Base-by-base conservation (phyloP, 2,329 filamentous ascomycete species). In the Furcasterigmium furcatum region DNA sequence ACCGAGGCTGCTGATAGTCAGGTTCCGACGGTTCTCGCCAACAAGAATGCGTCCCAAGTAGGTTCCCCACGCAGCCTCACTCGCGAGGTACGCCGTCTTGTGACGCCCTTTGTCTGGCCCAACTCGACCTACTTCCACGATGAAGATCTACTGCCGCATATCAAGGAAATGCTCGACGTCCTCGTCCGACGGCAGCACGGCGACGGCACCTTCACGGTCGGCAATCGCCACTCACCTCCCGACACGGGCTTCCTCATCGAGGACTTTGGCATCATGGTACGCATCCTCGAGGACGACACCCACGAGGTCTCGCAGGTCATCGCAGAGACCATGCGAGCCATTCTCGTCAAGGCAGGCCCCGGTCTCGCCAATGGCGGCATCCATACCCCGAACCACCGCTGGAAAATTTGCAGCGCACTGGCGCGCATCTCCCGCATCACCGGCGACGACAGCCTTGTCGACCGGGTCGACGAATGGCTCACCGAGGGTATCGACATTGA, bases 211-310 rank as follows among this genome's bases (percentile, higher is more conserved):
- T 54, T 45, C 44, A 49, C 19, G 18, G 47, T 52, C 24, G 52
- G 52, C 43, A 54, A 54, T 30, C 44, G 47, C 45, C 52, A 54
- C 45, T 54, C 52, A 4, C 52, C 52, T 3, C 52, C 52, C 7
- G 52, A 54, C 36, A 54, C 52, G 14, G 52, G 52, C 44, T 54
- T 54, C 41, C 47, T 54, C 27, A 47, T 54, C 19, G 52, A 54
- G 43, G 52, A 54, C 39, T 54, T 52, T 38, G 50, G 50, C 41
- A 52, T 52, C 32, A 52, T 54, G 43, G 47, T 47, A 12, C 47
- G 50, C 34, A 45, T 54, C 27, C 44, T 52, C 20, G 47, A 54
- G 38, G 20, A 46, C 18, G 52, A 54, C 38, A 46, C 46, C 21
- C 44, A 52, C 32, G 32, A 43, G 10, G 40, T 24, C 14, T 52